Evolutionary conservation across 331 rosid species (phyloP).

Genomic region (Stylosanthes scabra): DNA sequence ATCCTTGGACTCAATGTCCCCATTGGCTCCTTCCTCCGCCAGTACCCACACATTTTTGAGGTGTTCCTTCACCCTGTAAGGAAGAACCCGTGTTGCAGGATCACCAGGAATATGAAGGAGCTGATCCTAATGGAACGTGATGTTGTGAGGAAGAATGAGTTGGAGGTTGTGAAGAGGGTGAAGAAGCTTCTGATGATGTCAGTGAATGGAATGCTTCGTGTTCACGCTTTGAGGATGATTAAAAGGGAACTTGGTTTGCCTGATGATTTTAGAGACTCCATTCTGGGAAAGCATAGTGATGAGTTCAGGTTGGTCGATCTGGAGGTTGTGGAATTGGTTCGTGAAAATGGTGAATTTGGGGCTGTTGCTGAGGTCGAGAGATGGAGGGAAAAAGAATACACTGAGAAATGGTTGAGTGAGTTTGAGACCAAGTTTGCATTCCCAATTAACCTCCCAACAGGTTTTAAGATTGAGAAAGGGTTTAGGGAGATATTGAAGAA

Average conservation of each 20-base stretch:
- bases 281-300: constrained; percentile 51
- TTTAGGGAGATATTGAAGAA: constrained; percentile 70
- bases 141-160: constrained; percentile 44
- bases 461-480: constrained; percentile 64
- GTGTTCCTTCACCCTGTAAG: constrained; percentile 58
- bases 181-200: constrained; percentile 81
- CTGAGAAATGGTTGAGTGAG: constrained; percentile 86
- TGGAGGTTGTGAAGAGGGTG: constrained; percentile 63
- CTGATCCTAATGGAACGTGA: constrained; percentile 54
- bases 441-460: constrained; percentile 74
- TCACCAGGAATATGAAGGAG: constrained; percentile 48
- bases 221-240: constrained; percentile 76
- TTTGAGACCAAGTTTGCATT: constrained; percentile 75
- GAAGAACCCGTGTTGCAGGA: constrained; percentile 67
- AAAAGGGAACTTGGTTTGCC: constrained; percentile 82
- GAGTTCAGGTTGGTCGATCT: constrained; percentile 62
- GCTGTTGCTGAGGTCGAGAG: constrained; percentile 59
- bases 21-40: constrained; percentile 57
- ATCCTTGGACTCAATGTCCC: constrained; percentile 56
- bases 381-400: constrained; percentile 79
- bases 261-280: constrained; percentile 72
- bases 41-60: constrained; percentile 71
- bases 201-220: constrained; percentile 49
- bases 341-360: constrained; percentile 48
- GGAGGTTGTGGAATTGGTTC: constrained; percentile 70